A percentile compares a stretch with the other conserved stretches of the same genome.
phyloP scores from a whole-genome alignment of 176 grass and related monocot species.

The Avena atlantica region DNA sequence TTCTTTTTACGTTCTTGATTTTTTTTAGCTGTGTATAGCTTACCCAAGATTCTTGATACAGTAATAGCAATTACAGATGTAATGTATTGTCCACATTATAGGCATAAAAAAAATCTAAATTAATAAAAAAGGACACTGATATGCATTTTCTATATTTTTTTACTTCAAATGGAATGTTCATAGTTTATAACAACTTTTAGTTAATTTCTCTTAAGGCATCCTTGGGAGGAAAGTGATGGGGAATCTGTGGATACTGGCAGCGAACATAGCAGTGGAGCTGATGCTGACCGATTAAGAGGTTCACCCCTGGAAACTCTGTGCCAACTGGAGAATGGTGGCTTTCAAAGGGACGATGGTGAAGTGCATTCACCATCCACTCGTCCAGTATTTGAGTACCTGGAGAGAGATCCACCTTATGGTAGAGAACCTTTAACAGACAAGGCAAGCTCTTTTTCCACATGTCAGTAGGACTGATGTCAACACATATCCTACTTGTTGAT shows the following conservation, averaged over 20 bases:
- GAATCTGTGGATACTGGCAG: slow-evolving; percentile 80
- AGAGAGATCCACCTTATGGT: slow-evolving; percentile 79
- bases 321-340: slow-evolving; percentile 44
- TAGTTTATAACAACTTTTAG: slow-evolving; percentile 43
- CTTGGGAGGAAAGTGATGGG: slow-evolving; percentile 79
- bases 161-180: background rate
- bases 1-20: background rate
- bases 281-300: slow-evolving; percentile 52
- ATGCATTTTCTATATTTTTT: background rate
- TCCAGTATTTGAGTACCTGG: slow-evolving; percentile 81
- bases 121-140: background rate
- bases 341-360: slow-evolving; percentile 55
- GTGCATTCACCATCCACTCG: slow-evolving; percentile 46
- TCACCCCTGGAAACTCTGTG: slow-evolving; percentile 40
- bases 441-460: slow-evolving; percentile 49
- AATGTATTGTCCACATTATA: background rate
- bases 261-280: slow-evolving; percentile 59
- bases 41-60: background rate
- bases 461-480: slow-evolving; percentile 18
- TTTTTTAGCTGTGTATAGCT: background rate
- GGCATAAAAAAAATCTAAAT: background rate
- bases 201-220: slow-evolving; percentile 53
- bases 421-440: slow-evolving; percentile 91
- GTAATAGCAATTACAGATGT: background rate
- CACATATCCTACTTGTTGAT: slow-evolving; percentile 19